Percentiles rank a stretch among this genome's conserved stretches.
Conservation (phyloP, 345 rosid species). For the Arabidopsis arenosa region DNA sequence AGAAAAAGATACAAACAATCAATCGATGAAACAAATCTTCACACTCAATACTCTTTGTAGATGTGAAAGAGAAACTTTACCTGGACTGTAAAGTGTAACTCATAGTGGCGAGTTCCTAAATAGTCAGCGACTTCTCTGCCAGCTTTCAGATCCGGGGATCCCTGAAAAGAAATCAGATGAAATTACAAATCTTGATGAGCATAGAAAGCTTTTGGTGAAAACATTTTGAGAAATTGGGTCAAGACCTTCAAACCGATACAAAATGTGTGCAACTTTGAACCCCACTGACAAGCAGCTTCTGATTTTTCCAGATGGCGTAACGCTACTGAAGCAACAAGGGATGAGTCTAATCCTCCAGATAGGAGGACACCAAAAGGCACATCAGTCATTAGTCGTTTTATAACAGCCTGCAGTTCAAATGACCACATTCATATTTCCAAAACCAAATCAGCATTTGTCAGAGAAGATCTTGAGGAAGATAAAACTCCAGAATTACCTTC, state of each 20-base stretch:
- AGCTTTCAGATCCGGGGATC: constrained; percentile 80
- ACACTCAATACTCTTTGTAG: constrained; percentile 4
- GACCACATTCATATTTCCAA: constrained; percentile 7
- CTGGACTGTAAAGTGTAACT: constrained; percentile 82
- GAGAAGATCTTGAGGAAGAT: constrained; percentile 10
- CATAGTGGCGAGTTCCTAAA: constrained; percentile 79
- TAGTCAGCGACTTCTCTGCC: constrained; percentile 85
- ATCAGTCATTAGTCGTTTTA: constrained; percentile 86
- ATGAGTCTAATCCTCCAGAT: constrained; percentile 91
- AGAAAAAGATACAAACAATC: constrained; percentile 18
- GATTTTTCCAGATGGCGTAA: constrained; percentile 64
- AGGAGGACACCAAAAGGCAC: constrained; percentile 90
- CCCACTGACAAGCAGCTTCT: constrained; percentile 83
- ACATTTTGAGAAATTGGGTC: background rate
- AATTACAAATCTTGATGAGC: constrained; percentile 14
- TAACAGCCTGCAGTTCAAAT: constrained; percentile 62
- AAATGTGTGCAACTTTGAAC: constrained; percentile 75
- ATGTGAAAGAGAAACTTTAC: constrained; percentile 40
- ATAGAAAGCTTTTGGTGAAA: constrained; percentile 16
- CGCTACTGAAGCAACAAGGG: constrained; percentile 85
- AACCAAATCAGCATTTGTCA: background rate
- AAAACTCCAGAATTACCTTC: constrained; percentile 54
- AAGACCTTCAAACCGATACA: constrained; percentile 80
- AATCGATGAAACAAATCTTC: background rate
- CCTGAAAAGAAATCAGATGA: constrained; percentile 49